Percentiles rank a stretch among this genome's conserved stretches.
Conservation (phyloP, 495 filamentous ascomycete species). For the Chlorociboria aeruginascens region DNA sequence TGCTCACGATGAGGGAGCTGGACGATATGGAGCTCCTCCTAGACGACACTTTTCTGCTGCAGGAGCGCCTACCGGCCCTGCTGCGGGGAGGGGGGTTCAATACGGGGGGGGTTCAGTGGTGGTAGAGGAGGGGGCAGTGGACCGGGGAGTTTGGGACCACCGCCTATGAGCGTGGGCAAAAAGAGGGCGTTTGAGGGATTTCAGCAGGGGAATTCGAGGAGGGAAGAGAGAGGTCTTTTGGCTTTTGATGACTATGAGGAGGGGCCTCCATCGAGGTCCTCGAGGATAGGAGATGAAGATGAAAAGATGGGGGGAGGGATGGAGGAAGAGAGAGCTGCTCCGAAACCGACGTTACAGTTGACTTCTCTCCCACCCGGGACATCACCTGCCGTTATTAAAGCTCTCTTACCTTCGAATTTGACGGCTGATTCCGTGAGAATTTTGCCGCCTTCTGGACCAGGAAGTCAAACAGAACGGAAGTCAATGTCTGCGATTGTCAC, state of each 20-base stretch:
- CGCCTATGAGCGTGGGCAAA: conserved; percentile 36
- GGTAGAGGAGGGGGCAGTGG: conserved; percentile 41
- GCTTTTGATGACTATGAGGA: conserved; percentile 42
- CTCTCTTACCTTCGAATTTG: conserved; percentile 54
- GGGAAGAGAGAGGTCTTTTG: conserved; percentile 24
- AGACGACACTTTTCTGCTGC: conserved; percentile 40
- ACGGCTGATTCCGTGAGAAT: conserved; percentile 70
- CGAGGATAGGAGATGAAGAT: conserved; percentile 38
- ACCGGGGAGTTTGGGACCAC: conserved; percentile 62
- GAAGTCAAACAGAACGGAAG: conserved; percentile 50
- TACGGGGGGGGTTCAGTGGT: conserved; percentile 13
- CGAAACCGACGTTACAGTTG: conserved; percentile 82
- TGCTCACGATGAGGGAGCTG: conserved; percentile 22
- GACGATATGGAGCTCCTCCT: conserved; percentile 11
- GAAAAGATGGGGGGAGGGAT: conserved; percentile 18
- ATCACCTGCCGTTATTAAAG: conserved; percentile 62
- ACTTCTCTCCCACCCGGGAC: conserved; percentile 48
- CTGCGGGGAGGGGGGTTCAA: conserved; percentile 19
- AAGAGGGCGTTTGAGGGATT: conserved; percentile 34
- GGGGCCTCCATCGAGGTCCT: conserved; percentile 28
- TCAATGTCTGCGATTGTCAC: conserved; percentile 77
- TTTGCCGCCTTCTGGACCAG: conserved; percentile 45
- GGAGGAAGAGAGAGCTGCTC: conserved; percentile 49
- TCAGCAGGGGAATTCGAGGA: conserved; percentile 22
- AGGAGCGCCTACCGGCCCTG: conserved; percentile 12